Percentiles rank a stretch among this genome's conserved stretches.
Conservation (phyloP, 23 red algal species). For the Pyropia yezoensis region DNA sequence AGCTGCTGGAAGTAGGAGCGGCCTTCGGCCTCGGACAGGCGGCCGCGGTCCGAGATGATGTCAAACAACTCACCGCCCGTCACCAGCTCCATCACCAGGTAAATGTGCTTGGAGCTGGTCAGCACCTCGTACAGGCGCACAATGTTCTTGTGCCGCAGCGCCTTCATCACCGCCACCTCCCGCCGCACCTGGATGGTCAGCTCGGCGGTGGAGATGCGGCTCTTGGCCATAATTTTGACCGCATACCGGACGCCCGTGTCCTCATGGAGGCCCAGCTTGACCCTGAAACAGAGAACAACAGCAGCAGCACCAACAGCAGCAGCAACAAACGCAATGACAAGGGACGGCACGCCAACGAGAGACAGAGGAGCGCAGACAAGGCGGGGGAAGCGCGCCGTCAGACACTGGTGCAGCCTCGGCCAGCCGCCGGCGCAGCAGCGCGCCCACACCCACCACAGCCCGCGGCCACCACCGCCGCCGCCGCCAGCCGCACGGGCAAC, state of each 20-base stretch:
- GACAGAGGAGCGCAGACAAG: not conserved
- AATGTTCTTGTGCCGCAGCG: slow-evolving; percentile 72
- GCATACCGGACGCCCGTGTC: slow-evolving; percentile 41
- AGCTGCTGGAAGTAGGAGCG: slow-evolving; percentile 75
- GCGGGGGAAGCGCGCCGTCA: not conserved
- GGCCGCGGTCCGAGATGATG: slow-evolving; percentile 25
- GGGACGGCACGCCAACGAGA: not conserved
- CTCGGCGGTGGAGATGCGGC: slow-evolving; percentile 39
- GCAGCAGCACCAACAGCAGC: not conserved
- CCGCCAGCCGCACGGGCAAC: too few relatives aligned
- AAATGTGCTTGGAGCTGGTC: slow-evolving; percentile 46
- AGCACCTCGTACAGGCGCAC: slow-evolving; percentile 71
- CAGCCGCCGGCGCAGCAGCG: not conserved
- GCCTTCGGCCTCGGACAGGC: slow-evolving; percentile 32
- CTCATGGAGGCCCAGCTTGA: slow-evolving; percentile 50
- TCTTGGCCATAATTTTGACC: slow-evolving; percentile 77
- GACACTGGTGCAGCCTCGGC: not conserved
- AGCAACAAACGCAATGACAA: slow-evolving; percentile 3
- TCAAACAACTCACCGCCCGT: slow-evolving; percentile 68
- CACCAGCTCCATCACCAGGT: slow-evolving; percentile 89
- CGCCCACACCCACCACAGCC: too few relatives aligned
- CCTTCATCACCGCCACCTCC: slow-evolving; percentile 77
- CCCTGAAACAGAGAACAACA: slow-evolving; percentile 19
- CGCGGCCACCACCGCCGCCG: too few relatives aligned
- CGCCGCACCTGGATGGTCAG: slow-evolving; percentile 57